Evolutionary conservation across 352 stramenopile species (phyloP), one percentile per base, ranked within the genome.

Genomic region (Globisporangium sylvaticum): DNA sequence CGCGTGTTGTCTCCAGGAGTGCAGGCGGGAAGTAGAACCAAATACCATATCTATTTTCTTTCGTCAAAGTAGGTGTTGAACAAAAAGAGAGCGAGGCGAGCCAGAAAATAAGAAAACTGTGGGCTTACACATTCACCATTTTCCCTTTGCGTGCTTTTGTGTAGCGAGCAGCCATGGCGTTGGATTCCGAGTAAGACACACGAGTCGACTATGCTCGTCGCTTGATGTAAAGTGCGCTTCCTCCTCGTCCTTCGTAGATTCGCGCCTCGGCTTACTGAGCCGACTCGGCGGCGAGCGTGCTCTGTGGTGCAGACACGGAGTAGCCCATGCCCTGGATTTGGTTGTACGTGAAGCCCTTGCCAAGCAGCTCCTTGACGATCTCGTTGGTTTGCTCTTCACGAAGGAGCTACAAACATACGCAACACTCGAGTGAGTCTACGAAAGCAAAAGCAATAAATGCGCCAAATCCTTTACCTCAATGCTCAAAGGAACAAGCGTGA

Each of bases 301-400:
- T 94, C 67, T 91, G 73, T 55, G 73, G 81, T 66, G 83, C 79
- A 59, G 81, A 71, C 50, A 92, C 77, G 62, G 83, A 78, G 80
- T 93, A 95, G 63, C 87, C 87, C 87, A 95, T 95, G 67, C 75
- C 74, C 59, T 92, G 84, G 64, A 95, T 90, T 71, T 95, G 87
- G 72, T 87, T 82, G 67, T 92, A 88, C 58, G 72, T 89, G 70
- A 93, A 95, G 18, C 87, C 87, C 76, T 92, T 93, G 73, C 76
- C 78, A 53, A 92, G 63, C 50, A 93, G 70, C 64, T 93, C 85
- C 76, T 92, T 93, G 48, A 91, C 85, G 48, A 91, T 80, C 66
- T 93, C 85, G 64, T 93, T 93, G 37, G 85, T 91, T 73, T 93
- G 85, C 68, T 93, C 85, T 71, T 93, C 85, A 64, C 85, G 85